These are phyloP conservation scores for Golubevia pallescens DNA, from an alignment of 1,284 basidiomycete genomes.

Conservation along the genomic window DNA sequence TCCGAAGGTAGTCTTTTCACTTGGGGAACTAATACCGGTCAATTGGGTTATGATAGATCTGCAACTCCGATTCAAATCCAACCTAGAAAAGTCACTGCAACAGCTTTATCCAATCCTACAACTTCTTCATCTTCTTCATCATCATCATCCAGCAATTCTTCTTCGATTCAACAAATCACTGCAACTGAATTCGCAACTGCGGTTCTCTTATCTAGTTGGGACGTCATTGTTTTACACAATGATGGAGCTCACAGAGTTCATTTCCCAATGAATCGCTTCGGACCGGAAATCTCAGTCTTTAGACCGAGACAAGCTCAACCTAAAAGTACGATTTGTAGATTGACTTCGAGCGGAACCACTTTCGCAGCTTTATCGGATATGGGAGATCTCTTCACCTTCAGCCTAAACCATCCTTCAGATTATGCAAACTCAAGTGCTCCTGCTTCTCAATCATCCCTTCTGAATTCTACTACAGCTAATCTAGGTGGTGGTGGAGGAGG, in stretches of 20 bases:
- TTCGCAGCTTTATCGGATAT: slow-evolving; percentile 85
- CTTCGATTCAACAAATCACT: slow-evolving; percentile 61
- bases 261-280: slow-evolving; percentile 35
- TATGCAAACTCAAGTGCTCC: slow-evolving; percentile 24
- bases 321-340: slow-evolving; percentile 74
- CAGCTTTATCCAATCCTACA: background rate
- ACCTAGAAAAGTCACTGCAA: slow-evolving; percentile 78
- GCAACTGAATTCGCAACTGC: slow-evolving; percentile 77
- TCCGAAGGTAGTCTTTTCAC: slow-evolving; percentile 77
- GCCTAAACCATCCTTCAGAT: slow-evolving; percentile 63
- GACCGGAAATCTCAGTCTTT: slow-evolving; percentile 73
- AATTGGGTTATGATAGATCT: slow-evolving; percentile 74
- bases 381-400: slow-evolving; percentile 91
- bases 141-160: too few relatives aligned
- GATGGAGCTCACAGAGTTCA: slow-evolving; percentile 77
- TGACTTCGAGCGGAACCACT: slow-evolving; percentile 79
- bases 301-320: slow-evolving; percentile 48
- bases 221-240: slow-evolving; percentile 83
- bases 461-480: background rate
- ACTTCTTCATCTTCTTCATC: too few relatives aligned
- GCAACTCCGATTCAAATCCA: slow-evolving; percentile 79
- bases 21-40: slow-evolving; percentile 94
- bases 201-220: slow-evolving; percentile 75
- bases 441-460: slow-evolving; percentile 3
- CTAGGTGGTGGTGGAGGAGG: slow-evolving; percentile 59